phyloP scores from a whole-genome alignment of 257 asterid species.

The Apocynum venetum region DNA sequence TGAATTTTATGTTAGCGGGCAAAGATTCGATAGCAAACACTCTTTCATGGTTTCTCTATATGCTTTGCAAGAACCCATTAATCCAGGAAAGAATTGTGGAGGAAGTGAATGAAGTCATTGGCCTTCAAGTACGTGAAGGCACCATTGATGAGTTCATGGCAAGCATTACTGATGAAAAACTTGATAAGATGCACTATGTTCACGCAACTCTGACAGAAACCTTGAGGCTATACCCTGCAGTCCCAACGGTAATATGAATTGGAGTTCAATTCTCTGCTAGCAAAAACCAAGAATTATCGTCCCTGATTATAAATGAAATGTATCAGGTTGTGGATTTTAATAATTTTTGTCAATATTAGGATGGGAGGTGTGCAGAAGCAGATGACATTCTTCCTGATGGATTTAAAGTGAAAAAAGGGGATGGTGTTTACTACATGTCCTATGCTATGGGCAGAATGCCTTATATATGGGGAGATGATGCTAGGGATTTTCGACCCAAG shows the following conservation, averaged over 20 bases:
- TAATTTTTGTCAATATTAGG: conserved; percentile 25
- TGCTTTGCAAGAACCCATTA: conserved; percentile 53
- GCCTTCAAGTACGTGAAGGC: conserved; percentile 14
- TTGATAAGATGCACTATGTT: conserved; percentile 64
- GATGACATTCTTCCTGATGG: conserved; percentile 80
- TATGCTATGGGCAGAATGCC: conserved; percentile 79
- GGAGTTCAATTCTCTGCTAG: too few species aligned
- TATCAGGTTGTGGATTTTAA: too few species aligned
- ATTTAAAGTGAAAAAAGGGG: conserved; percentile 53
- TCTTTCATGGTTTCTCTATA: conserved; percentile 68
- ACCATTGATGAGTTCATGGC: conserved; percentile 33
- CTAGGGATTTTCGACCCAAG: conserved; percentile 56
- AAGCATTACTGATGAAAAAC: conserved; percentile 49
- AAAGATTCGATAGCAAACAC: conserved; percentile 73
- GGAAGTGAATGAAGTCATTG: conserved; percentile 30
- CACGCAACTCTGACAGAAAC: conserved; percentile 70
- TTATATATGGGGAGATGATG: conserved; percentile 66
- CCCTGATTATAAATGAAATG: too few species aligned
- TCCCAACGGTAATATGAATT: conserved; percentile 44
- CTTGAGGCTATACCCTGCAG: conserved; percentile 74
- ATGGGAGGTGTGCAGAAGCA: conserved; percentile 62
- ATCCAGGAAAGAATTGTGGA: conserved; percentile 50
- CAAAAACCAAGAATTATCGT: neutral
- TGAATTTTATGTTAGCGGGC: conserved; percentile 68
- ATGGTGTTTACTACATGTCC: conserved; percentile 51